Base-by-base conservation (phyloP, 768 basidiomycete genomes). In the Rhodotorula paludigena region DNA sequence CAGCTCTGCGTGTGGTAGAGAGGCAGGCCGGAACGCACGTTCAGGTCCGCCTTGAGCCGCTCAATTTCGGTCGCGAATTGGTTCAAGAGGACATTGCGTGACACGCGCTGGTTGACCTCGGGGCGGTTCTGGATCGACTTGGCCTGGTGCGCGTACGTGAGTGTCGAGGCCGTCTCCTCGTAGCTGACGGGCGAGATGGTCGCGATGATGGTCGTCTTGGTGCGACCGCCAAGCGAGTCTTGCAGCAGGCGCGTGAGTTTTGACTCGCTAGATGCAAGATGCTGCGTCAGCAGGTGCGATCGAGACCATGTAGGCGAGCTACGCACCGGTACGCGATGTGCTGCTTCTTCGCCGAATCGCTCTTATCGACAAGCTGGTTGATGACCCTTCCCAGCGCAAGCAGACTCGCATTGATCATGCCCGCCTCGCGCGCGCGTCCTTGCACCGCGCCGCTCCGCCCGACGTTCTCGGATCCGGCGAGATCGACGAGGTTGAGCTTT, bases 381-480 rank as follows among this genome's bases (percentile, higher is more conserved):
- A 99, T 98, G 44, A 98, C 96, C 39, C 96, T 82, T 1, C 96
- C 96, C 21, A 99, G 85, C n/a, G 96, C 97, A 4, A 99, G 82
- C 56, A 99, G 81, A 75, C 90, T 93, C 79, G 96, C 91, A 75
- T 98, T 99, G 78, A 99, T 98, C 89, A 93, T 96, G 18, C 96
- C 96, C 3, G 96, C 96, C 77, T 99, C 96, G 71, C 91, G 83
- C 20, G 96, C 96, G 64, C 93, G 82, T 77, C 90, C 92, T 75
- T 96, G 90, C 77, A 92, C 91, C 5, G 96, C 96, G 25, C 96
- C 96, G 0, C 89, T 91, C 32, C 94, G 83, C 16, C 92, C 93
- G 75, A 99, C 93, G 74, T 96, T 97, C 79, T 99, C 96, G 3
- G 92, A 93, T 12, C 96, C 96, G 39, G 96, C 96, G 63, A 99